Base-by-base conservation (phyloP, 2,329 filamentous ascomycete genomes). In the Monilinia laxa region DNA sequence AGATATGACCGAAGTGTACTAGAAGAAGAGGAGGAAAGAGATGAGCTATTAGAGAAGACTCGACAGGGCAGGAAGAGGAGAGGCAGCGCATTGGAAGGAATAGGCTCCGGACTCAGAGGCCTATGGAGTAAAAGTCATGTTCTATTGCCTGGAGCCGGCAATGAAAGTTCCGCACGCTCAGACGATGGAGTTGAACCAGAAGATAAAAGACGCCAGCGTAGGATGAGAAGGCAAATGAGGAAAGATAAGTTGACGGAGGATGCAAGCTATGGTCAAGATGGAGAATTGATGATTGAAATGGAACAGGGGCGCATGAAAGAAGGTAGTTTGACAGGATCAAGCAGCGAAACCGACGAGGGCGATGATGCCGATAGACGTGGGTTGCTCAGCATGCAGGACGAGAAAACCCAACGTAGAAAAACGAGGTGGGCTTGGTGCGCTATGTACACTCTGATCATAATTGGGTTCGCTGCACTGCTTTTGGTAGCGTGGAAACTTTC, bases 221-320 rank as follows among this genome's bases (percentile, higher is more conserved):
- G 82, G 66, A 77, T 80, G 53, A 80, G 84, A 74, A 73, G 75
- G 67, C 74, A 74, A 23, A 66, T 81, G 73, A 86, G 85, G 78
- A 82, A 79, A 79, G 82, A 83, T 69, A 81, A 78, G 70, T 76
- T 85, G 75, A 78, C 82, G 72, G 80, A 81, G 65, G 80, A 84
- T 63, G 85, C 85, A 4, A 80, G 80, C 35, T 77, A 87, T 68
- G 87, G 87, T 65, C 90, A 92, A 75, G 87, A 91, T 71, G 88
- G 89, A 49, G 86, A 88, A 77, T 81, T 96, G 74, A 91, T 96
- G 88, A 93, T 92, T 77, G 91, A 95, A 79, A 92, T 69, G 90
- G 93, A 97, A 78, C 90, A 93, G 75, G 92, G 92, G 1, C 85
- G 83, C 2, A 84, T 90, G 74, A 87, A 84, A 68, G 87, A 89